Evolutionary conservation across 495 filamentous ascomycete genomes (phyloP), one percentile per base, ranked within the genome.

Genomic region (Penicillium salamii): DNA sequence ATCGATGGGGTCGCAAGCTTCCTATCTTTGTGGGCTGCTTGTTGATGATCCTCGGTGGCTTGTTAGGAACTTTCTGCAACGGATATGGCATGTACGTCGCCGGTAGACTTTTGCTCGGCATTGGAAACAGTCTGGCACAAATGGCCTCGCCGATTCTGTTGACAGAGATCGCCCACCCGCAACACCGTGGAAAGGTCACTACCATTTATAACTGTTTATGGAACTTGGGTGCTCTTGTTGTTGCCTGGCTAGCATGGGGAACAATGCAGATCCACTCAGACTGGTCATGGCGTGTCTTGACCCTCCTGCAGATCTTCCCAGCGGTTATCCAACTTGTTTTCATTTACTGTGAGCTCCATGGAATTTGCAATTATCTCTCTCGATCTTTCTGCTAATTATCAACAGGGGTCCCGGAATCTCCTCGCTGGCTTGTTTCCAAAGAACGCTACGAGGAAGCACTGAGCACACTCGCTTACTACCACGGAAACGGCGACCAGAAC

Each of bases 201-300:
- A 76, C 78, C 32, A 75, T 85, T 33, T 85, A 83, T 58, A 83
- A 85, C 65, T 78, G 74, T 53, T 63, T 82, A 50, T 85, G 81
- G 82, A 81, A 84, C 62, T 68, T 79, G 38, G 82, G 82, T 24
- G 79, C 81, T 34, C 66, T 81, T 5, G 52, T 58, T 29, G 55
- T 54, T 3, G 52, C 55, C 17, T 58, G 51, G 51, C 36, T 54
- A 17, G 54, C 54, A 4, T 49, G 44, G 57, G 49, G 50, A 37
- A 49, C 55, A 4, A 63, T 63, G 51, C 54, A 64, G 33, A 65
- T 69, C 34, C 24, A 50, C n/a, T 68, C 50, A 50, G 58, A 70
- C 54, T 77, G 75, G 73, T 67, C 71, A 6, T 78, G 75, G 73
- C 55, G 75, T 19, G 50, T 59, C 18, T 66, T 70, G 9, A 61